These are phyloP conservation scores for Candida michaelii DNA, from an alignment of 805 yeast species.

Conservation along the genomic window DNA sequence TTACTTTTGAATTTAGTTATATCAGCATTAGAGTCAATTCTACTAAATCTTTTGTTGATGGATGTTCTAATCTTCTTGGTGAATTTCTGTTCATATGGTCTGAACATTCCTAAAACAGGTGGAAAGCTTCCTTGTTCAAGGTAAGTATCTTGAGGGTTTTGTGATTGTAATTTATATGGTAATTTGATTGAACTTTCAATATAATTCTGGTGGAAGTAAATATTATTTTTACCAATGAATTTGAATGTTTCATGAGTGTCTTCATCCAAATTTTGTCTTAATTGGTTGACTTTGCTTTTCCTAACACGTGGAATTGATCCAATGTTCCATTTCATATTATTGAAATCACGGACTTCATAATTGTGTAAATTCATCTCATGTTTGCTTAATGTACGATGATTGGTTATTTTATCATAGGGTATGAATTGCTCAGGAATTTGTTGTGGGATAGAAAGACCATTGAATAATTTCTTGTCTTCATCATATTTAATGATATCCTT, in stretches of 20 bases:
- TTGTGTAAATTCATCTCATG: slow-evolving; percentile 18
- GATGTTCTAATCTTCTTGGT: slow-evolving; percentile 39
- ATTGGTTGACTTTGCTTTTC: slow-evolving; percentile 23
- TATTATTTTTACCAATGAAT: slow-evolving; percentile 33
- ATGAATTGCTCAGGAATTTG: slow-evolving; percentile 21
- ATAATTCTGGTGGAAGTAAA: slow-evolving; percentile 39
- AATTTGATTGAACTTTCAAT: slow-evolving; percentile 15
- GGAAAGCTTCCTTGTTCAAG: slow-evolving; percentile 22
- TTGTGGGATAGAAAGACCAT: slow-evolving; percentile 27
- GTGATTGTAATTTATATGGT: slow-evolving; percentile 11
- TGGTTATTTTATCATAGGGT: slow-evolving; percentile 20
- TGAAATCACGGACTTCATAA: slow-evolving; percentile 29
- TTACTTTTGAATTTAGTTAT: slow-evolving; percentile 10
- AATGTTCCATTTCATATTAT: slow-evolving; percentile 32
- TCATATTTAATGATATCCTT: slow-evolving; percentile 12
- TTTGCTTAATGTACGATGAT: slow-evolving; percentile 8
- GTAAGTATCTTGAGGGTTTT: slow-evolving; percentile 26
- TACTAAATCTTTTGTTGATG: slow-evolving; percentile 22
- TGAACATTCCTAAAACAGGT: slow-evolving; percentile 37
- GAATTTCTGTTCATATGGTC: slow-evolving; percentile 40
- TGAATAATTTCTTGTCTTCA: slow-evolving; percentile 16
- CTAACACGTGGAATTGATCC: slow-evolving; percentile 49
- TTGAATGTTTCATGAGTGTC: slow-evolving; percentile 19
- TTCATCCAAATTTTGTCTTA: slow-evolving; percentile 20
- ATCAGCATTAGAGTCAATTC: slow-evolving; percentile 1